phyloP scores from a whole-genome alignment of 2,329 filamentous ascomycete species.

The Fusarium liriodendri region DNA sequence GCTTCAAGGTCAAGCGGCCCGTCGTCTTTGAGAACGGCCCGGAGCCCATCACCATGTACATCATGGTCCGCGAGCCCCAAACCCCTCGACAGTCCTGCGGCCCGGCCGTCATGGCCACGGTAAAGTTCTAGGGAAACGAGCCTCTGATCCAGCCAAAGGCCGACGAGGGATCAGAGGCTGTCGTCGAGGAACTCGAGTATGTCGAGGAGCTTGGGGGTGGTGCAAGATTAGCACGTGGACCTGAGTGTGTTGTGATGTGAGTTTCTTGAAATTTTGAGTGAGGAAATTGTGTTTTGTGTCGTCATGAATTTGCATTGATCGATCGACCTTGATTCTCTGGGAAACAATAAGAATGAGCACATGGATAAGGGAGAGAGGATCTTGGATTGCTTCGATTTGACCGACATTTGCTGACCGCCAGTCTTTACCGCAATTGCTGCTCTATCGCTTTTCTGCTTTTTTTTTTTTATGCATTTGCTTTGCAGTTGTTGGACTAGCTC shows the following conservation, averaged over 20 bases:
- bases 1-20: constrained; percentile 74
- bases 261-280: neutral
- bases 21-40: constrained; percentile 70
- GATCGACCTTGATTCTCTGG: constrained; percentile 17
- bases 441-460: constrained; percentile 19
- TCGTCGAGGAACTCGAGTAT: constrained; percentile 16
- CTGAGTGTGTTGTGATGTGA: constrained; percentile 34
- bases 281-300: neutral
- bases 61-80: constrained; percentile 84
- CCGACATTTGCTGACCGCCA: constrained; percentile 11
- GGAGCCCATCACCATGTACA: constrained; percentile 74
- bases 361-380: constrained; percentile 7
- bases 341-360: neutral
- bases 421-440: constrained; percentile 33
- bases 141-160: constrained; percentile 27
- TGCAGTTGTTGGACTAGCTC: constrained; percentile 32
- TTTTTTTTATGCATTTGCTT: neutral
- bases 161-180: constrained; percentile 30
- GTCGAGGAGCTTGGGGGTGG: neutral
- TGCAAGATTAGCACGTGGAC: constrained; percentile 1
- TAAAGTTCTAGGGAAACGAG: constrained; percentile 41
- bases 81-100: constrained; percentile 44
- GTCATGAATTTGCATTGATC: neutral
- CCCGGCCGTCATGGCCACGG: constrained; percentile 32
- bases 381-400: constrained; percentile 7